Evolutionary conservation across 176 grass and related monocot genomes (phyloP).

Genomic region (Juncus inflexus): DNA sequence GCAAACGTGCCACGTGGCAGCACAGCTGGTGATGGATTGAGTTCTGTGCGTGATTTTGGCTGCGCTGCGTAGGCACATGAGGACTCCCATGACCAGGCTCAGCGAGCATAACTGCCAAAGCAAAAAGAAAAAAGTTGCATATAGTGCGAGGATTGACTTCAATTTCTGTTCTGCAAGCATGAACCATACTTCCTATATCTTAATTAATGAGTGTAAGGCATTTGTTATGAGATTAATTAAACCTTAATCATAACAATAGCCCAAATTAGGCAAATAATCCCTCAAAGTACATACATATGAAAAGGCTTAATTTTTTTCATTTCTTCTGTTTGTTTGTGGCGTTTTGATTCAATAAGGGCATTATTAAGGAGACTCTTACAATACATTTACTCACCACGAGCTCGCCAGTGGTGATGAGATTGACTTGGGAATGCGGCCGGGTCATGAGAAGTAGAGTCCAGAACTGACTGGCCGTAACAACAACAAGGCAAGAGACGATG

Average conservation of each 20-base stretch:
- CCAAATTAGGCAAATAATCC: too few relatives aligned
- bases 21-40: conserved; percentile 77
- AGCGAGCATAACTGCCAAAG: conserved; percentile 59
- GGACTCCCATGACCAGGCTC: conserved; percentile 58
- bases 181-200: too few relatives aligned
- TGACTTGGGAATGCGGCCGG: conserved; percentile 51
- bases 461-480: conserved; percentile 77
- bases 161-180: background rate
- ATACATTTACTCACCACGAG: conserved; percentile 46
- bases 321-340: too few relatives aligned
- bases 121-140: background rate
- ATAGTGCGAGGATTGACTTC: background rate
- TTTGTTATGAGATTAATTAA: too few relatives aligned
- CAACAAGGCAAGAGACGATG: conserved; percentile 54
- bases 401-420: conserved; percentile 60
- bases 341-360: too few relatives aligned
- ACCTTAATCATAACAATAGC: too few relatives aligned
- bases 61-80: conserved; percentile 76
- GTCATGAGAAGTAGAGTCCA: conserved; percentile 55
- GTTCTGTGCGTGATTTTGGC: conserved; percentile 96
- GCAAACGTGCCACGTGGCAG: conserved; percentile 73
- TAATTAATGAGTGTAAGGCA: too few relatives aligned
- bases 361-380: too few relatives aligned
- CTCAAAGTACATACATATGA: too few relatives aligned
- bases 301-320: too few relatives aligned